Base-by-base conservation (phyloP, 495 filamentous ascomycete species). In the Penicillium malachiteum region DNA sequence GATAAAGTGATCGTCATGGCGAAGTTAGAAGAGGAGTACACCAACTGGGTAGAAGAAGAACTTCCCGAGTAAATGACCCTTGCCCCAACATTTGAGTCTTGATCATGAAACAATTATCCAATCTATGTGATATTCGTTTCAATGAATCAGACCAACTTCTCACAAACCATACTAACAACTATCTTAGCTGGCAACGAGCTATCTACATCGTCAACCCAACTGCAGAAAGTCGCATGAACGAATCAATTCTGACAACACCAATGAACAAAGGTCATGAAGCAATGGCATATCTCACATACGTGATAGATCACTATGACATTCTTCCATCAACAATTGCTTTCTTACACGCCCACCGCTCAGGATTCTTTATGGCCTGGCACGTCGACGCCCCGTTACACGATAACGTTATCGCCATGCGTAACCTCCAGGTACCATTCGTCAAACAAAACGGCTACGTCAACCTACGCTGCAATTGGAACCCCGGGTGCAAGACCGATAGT, bases 181-280 rank as follows among this genome's bases (percentile, higher is more conserved):
- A n/a, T 40, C 21, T 35, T 48, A 75, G 84, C 60, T 75, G 87
- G 58, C 71, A 81, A 54, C 73, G 78, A n/a, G 80, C 84, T 18
- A 75, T 87, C 31, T 91, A 90, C 67, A 75, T 81, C 43, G 86
- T 81, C 50, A 83, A 91, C 57, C 81, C 86, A 45, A 76, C 81
- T 10, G 65, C 55, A 1, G 79, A 78, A 7, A 70, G 70, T 12
- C 71, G 76, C 78, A 31, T 80, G 74, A 13, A 81, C 71, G 49
- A 52, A 12, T 17, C 59, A 5, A 48, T 53, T 13, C 70, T 75
- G 56, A 78, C 63, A 50, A 78, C 68, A 0, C 61, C 66, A 11
- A n/a, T 62, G 10, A 89, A 89, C 61, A 91, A 91, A 70, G 88
- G 88, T 42, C 83, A 90, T 58, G 88, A 92, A 67, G 85, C 84